Percentiles rank a stretch among this genome's conserved stretches.
phyloP scores from a whole-genome alignment of 306 rosid species.

The Biancaea sappan region DNA sequence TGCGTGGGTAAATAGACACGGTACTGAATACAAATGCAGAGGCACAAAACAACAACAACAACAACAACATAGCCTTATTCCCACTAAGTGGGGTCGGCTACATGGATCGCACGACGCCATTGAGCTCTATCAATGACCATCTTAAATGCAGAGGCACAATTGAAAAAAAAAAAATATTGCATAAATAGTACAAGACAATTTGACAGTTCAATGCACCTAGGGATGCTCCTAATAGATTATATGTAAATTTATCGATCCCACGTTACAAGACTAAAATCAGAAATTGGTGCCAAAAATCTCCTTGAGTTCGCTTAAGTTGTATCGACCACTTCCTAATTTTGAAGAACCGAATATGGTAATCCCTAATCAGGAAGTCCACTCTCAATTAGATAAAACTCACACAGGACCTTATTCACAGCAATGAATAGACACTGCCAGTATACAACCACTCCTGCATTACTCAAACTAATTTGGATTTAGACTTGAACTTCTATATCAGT shows the following conservation, averaged over 20 bases:
- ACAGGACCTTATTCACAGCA: neutral
- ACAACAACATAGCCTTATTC: too few relatives aligned
- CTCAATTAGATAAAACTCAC: neutral
- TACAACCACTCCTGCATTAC: neutral
- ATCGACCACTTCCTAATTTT: slow-evolving; percentile 19
- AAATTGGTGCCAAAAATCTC: slow-evolving; percentile 1
- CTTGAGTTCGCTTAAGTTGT: neutral
- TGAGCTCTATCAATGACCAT: too few relatives aligned
- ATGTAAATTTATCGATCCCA: slow-evolving; percentile 1
- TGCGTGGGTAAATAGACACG: neutral
- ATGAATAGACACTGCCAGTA: neutral
- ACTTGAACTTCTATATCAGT: neutral
- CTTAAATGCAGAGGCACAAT: slow-evolving; percentile 7
- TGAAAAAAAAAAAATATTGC: neutral
- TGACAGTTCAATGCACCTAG: neutral
- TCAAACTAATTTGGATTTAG: neutral
- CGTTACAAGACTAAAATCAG: slow-evolving; percentile 4
- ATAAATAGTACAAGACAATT: neutral
- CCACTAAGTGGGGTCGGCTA: too few relatives aligned
- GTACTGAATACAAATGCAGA: slow-evolving; percentile 10
- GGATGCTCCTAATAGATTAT: neutral
- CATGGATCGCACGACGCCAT: too few relatives aligned
- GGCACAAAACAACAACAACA: too few relatives aligned
- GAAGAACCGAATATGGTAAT: slow-evolving; percentile 8
- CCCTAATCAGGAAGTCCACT: slow-evolving; percentile 20